Evolutionary conservation across 371 early-diverging fungal species (phyloP).

Genomic region (Dipsacomyces acuminosporus): DNA sequence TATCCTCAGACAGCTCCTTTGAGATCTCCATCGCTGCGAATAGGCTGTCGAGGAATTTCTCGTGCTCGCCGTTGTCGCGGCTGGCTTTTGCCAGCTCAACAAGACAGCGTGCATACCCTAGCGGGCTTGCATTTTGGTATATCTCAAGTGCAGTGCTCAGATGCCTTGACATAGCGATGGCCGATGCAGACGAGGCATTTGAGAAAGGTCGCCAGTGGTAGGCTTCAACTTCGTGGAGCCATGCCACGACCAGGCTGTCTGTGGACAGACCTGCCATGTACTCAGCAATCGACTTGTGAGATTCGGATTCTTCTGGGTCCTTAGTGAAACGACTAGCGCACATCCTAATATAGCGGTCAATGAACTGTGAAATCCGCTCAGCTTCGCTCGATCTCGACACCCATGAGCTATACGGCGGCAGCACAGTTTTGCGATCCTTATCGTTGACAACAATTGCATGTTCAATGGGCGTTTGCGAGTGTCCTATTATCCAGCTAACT

Average conservation of each 20-base stretch:
- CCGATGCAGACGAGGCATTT: slow-evolving; percentile 2
- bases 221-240: slow-evolving; percentile 35
- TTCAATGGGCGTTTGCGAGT: not conserved
- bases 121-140: slow-evolving; percentile 1
- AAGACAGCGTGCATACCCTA: slow-evolving; percentile 23
- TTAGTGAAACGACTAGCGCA: slow-evolving; percentile 17
- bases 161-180: slow-evolving; percentile 1
- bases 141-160: slow-evolving; percentile 6
- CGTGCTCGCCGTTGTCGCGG: slow-evolving; percentile 16
- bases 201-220: slow-evolving; percentile 21
- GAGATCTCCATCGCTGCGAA: slow-evolving; percentile 22
- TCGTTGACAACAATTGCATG: not conserved
- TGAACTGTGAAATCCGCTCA: slow-evolving; percentile 17
- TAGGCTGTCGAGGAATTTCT: slow-evolving; percentile 2
- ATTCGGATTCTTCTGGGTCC: slow-evolving; percentile 10
- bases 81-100: slow-evolving; percentile 21
- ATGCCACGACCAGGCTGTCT: slow-evolving; percentile 6
- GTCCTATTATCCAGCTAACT: slow-evolving; percentile 10
- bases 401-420: slow-evolving; percentile 21
- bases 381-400: not conserved
- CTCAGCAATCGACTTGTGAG: slow-evolving; percentile 1
- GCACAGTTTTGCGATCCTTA: not conserved
- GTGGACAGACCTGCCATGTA: not conserved
- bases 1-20: not conserved
- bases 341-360: slow-evolving; percentile 41